Base-by-base conservation (phyloP, 805 yeast species). In the Isabelozyma heimii region DNA sequence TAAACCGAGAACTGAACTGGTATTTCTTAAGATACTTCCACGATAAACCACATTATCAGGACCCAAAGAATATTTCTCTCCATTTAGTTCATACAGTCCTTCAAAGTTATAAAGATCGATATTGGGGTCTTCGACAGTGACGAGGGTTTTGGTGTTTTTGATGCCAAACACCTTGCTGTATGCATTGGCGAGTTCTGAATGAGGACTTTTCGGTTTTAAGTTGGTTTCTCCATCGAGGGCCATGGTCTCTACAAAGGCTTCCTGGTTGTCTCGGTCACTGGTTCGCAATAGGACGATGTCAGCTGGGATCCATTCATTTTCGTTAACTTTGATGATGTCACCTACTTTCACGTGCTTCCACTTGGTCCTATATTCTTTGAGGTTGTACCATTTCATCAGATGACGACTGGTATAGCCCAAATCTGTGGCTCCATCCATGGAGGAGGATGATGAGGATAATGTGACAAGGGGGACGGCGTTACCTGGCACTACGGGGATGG, bases 171-270 rank as follows among this genome's bases (percentile, higher is more conserved):
- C 85, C 2, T 76, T 70, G 17, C 76, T 70, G 40, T 85, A 73
- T 9, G 66, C 53, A 13, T 79, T 77, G 39, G 84, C 76, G 2
- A 92, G 56, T 51, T 84, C 88, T 2, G 78, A 73, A 52, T 85
- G 87, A 0, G 97, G 88, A 15, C 72, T 69, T 57, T 82, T 84
- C 7, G 88, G 77, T 65, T 94, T 94, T 52, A 94, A 73, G 62
- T 91, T 92, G 0, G 98, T 94, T 66, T 94, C 99, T 45, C 99
- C 99, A 67, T 94, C 99, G 44, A 94, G 75, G 1, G 97, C 99
- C 92, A 92, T 91, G 1, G 99, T 94, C 65, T 94, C 99, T 15
- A 91, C 83, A 54, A 82, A 89, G 1, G 89, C 80, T 47, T 77
- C 81, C 37, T 79, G 77, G 49, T 84, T 80, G 38, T 86, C 91